These are phyloP conservation scores for Skeletonema tropicum DNA, from an alignment of 108 stramenopile species.

Conservation along the genomic window DNA sequence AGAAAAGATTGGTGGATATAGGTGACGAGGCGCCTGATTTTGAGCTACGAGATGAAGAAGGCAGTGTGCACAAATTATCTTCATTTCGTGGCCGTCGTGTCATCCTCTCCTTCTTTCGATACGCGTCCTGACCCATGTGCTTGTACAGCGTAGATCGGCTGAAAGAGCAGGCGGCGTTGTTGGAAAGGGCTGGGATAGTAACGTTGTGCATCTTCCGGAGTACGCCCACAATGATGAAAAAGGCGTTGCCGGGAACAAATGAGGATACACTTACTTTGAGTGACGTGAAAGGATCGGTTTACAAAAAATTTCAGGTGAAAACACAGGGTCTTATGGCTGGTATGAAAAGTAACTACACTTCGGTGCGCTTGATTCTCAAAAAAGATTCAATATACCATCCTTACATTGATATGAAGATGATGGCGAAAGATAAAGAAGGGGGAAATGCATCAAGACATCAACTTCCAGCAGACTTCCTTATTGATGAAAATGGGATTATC, in stretches of 20 bases:
- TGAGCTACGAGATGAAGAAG: constrained; percentile 2
- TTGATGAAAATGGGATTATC: constrained; percentile 21
- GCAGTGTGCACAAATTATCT: constrained; percentile 5
- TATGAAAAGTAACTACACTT: no score
- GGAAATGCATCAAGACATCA: background rate
- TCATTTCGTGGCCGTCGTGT: constrained; percentile 13
- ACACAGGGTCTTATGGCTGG: no score
- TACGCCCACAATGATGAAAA: background rate
- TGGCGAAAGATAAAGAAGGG: background rate
- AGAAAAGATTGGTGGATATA: background rate
- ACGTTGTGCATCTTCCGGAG: background rate
- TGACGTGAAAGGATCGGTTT: constrained; percentile 11
- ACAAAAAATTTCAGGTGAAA: constrained; percentile 7
- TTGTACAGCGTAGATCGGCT: constrained; percentile 13
- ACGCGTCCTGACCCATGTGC: constrained; percentile 7
- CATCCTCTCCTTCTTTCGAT: constrained; percentile 14
- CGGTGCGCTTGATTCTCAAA: background rate
- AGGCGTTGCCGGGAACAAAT: background rate
- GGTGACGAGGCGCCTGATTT: constrained; percentile 15
- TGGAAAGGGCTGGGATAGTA: constrained; percentile 6
- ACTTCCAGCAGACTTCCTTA: constrained; percentile 14
- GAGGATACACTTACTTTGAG: background rate
- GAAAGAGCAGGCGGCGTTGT: constrained; percentile 10
- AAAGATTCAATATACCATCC: background rate
- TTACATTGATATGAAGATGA: background rate